phyloP scores from a whole-genome alignment of 495 filamentous ascomycete genomes.

The Hypoxylon fragiforme region DNA sequence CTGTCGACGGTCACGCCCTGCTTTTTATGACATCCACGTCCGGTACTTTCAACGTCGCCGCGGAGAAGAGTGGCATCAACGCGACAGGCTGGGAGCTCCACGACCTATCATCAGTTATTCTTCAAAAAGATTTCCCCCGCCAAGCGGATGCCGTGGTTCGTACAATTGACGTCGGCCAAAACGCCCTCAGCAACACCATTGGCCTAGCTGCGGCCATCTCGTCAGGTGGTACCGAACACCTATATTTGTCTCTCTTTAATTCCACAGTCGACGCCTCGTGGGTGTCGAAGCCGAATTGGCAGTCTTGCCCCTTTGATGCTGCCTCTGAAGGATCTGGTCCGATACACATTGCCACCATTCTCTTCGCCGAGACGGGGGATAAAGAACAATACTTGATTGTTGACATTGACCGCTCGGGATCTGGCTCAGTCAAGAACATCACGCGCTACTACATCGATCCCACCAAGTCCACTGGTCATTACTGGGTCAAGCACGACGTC shows the following conservation, averaged over 20 bases:
- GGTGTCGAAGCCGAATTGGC: not conserved
- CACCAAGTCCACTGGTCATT: not conserved
- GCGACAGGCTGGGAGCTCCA: not conserved
- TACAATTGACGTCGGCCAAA: no score
- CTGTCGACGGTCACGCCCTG: not conserved
- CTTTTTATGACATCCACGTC: constrained; percentile 5
- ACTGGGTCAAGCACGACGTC: not conserved
- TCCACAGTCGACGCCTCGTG: no score
- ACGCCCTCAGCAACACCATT: no score
- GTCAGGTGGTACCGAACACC: no score
- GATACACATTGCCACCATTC: not conserved
- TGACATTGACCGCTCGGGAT: not conserved
- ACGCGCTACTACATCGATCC: not conserved
- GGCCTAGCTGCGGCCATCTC: no score
- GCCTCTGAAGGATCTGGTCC: not conserved
- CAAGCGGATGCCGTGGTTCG: no score
- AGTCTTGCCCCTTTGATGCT: not conserved
- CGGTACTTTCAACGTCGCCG: constrained; percentile 1
- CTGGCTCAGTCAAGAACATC: not conserved
- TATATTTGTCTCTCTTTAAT: no score
- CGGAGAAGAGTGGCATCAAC: not conserved
- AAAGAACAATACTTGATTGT: not conserved
- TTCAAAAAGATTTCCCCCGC: no score
- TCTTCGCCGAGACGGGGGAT: not conserved
- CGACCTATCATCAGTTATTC: constrained; percentile 9